phyloP scores from a whole-genome alignment of 2,329 filamentous ascomycete species.

The Didymellaceae sp. region DNA sequence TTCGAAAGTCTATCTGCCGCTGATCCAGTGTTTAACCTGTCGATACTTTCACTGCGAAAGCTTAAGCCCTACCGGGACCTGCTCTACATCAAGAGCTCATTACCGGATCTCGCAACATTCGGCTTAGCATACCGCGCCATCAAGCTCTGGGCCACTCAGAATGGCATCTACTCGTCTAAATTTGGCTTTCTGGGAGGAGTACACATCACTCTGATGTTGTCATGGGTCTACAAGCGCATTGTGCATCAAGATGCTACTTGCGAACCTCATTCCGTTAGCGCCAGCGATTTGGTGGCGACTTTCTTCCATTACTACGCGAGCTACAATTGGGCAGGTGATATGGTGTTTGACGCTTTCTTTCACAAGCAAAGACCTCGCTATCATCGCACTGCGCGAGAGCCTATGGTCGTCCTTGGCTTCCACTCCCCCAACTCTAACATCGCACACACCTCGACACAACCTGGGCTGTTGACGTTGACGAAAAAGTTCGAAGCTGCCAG shows the following conservation, averaged over 20 bases:
- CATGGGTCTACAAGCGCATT: constrained; percentile 63
- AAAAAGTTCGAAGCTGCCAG: constrained; percentile 60
- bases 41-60: constrained; percentile 64
- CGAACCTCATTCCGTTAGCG: constrained; percentile 46
- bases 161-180: constrained; percentile 68
- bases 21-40: constrained; percentile 63
- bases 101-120: constrained; percentile 66
- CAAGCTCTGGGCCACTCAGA: constrained; percentile 66
- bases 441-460: constrained; percentile 59
- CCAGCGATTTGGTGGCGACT: constrained; percentile 60
- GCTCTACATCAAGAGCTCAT: constrained; percentile 64
- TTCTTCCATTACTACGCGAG: constrained; percentile 70
- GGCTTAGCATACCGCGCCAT: constrained; percentile 65
- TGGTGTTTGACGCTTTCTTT: constrained; percentile 68
- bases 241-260: constrained; percentile 22
- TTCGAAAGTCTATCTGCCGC: constrained; percentile 54
- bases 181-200: constrained; percentile 72
- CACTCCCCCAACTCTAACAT: constrained; percentile 68
- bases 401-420: constrained; percentile 69
- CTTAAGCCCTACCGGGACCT: constrained; percentile 70
- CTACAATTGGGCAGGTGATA: constrained; percentile 64
- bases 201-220: constrained; percentile 68
- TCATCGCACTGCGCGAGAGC: constrained; percentile 63
- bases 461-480: constrained; percentile 60
- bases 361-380: constrained; percentile 52